Percentiles rank a stretch among this genome's conserved stretches.
These are phyloP conservation scores for Talaromyces sp. DNA, from an alignment of 2,329 filamentous ascomycete genomes.

Conservation along the genomic window DNA sequence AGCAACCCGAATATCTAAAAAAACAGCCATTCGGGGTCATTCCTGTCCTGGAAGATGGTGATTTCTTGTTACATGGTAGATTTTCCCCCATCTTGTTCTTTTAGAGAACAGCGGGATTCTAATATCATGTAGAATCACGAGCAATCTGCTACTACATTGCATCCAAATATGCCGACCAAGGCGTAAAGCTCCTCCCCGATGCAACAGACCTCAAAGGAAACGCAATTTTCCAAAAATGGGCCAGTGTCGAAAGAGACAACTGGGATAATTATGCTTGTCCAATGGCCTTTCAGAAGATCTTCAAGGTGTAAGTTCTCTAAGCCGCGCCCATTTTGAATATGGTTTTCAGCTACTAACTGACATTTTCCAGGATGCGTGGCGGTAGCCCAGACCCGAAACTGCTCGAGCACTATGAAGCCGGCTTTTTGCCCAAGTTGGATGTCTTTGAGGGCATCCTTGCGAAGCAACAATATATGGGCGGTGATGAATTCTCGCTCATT, in stretches of 20 bases:
- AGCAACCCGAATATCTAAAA: conserved; percentile 21
- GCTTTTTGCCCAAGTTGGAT: conserved; percentile 19
- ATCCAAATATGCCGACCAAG: conserved; percentile 21
- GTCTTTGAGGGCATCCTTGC: conserved; percentile 23
- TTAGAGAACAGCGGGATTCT: neutral
- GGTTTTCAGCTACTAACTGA: neutral
- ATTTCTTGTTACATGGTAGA: conserved; percentile 10
- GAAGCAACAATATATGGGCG: conserved; percentile 24
- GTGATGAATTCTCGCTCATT: conserved; percentile 20
- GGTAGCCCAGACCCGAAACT: conserved; percentile 14
- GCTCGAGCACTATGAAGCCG: neutral
- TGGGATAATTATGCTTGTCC: conserved; percentile 26
- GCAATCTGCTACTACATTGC: conserved; percentile 34
- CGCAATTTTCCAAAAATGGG: neutral
- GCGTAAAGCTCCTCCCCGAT: conserved; percentile 18
- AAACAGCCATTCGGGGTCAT: conserved; percentile 38
- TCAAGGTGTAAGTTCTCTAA: conserved; percentile 19
- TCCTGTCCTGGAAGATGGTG: conserved; percentile 35
- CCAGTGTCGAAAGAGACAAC: conserved; percentile 20
- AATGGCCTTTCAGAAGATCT: conserved; percentile 24
- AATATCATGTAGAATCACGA: conserved; percentile 16
- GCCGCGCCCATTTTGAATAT: neutral
- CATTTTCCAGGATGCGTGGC: conserved; percentile 18
- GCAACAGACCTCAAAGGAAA: conserved; percentile 23
- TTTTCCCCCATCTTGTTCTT: too few relatives aligned